Base-by-base conservation (phyloP, 2,329 filamentous ascomycete species). In the Juglanconis sp. region DNA sequence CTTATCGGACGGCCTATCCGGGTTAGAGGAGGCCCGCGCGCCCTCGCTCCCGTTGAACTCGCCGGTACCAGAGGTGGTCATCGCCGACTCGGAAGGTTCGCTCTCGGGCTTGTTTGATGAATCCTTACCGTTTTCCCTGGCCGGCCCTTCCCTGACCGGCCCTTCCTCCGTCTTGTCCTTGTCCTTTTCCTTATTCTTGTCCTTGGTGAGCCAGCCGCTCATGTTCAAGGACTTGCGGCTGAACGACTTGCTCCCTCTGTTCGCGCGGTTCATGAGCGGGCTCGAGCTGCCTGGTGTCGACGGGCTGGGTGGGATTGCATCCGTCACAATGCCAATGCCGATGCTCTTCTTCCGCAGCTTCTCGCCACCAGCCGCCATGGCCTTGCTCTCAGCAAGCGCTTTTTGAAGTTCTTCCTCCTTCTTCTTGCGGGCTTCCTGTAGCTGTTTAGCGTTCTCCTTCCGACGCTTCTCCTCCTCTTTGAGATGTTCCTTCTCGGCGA, bases 241-340 rank as follows among this genome's bases (percentile, higher is more conserved):
- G 77, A 96, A 83, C 64, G 90, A 92, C 77, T 91, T 94, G 72
- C 88, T 91, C 9, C 86, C 86, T 57, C 87, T 82, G 66, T 87
- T 84, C 65, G 90, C 87, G 49, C 90, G 81, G 68, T 85, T 86
- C 47, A 95, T 76, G 35, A 85, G 79, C 35, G 72, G 44, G 32
- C 56, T 60, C 24, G 60, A 56, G 44, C 49, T 55, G 42, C 66
- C 64, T 24, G 68, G 57, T 17, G 69, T 68, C 55, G 61, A 60
- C 44, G 70, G 64, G 3, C 68, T 40, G 35, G 50, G 42, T 11
- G 60, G 62, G 4, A 54, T 71, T 55, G 68, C 71, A 62, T 71
- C 80, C 69, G 68, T 80, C 15, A 69, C 66, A 4, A 68, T 2
- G 46, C 46, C 68, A 4, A 68, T 9, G 46, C 46, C 68, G n/a